Conservation (phyloP, 2,329 filamentous ascomycete genomes). For the Ophiostoma sp. region DNA sequence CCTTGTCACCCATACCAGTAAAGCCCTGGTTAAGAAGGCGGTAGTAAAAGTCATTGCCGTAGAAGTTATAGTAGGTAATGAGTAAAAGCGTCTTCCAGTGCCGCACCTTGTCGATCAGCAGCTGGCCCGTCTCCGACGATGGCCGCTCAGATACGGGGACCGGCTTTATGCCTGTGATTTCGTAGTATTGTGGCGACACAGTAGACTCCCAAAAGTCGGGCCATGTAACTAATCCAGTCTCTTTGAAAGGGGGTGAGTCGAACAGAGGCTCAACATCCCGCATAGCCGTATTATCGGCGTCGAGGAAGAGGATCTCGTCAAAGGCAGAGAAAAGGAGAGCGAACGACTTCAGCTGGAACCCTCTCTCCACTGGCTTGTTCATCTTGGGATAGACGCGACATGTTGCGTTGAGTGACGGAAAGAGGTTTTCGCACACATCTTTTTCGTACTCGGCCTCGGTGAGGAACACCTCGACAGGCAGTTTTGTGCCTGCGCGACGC, state of each 20-base stretch:
- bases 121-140: constrained; percentile 45
- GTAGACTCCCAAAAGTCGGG: constrained; percentile 49
- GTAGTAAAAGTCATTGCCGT: constrained; percentile 48
- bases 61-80: constrained; percentile 51
- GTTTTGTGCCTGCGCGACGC: constrained; percentile 44
- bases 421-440: constrained; percentile 32
- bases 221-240: constrained; percentile 52
- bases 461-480: constrained; percentile 44
- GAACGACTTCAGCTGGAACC: constrained; percentile 54
- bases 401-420: constrained; percentile 32
- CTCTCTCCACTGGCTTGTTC: constrained; percentile 28
- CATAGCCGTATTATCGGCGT: constrained; percentile 51
- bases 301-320: constrained; percentile 54
- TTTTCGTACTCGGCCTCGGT: constrained; percentile 33
- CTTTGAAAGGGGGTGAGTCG: constrained; percentile 45
- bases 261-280: constrained; percentile 41
- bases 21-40: constrained; percentile 43
- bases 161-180: constrained; percentile 36
- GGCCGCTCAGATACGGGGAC: constrained; percentile 33
- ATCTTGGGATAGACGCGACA: constrained; percentile 34
- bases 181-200: constrained; percentile 41
- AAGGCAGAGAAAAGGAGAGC: constrained; percentile 55
- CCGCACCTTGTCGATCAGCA: constrained; percentile 44
- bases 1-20: constrained; percentile 44
- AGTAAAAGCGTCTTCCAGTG: constrained; percentile 46